Evolutionary conservation across 495 filamentous ascomycete genomes (phyloP).

Genomic region (Xylaria telfairii): DNA sequence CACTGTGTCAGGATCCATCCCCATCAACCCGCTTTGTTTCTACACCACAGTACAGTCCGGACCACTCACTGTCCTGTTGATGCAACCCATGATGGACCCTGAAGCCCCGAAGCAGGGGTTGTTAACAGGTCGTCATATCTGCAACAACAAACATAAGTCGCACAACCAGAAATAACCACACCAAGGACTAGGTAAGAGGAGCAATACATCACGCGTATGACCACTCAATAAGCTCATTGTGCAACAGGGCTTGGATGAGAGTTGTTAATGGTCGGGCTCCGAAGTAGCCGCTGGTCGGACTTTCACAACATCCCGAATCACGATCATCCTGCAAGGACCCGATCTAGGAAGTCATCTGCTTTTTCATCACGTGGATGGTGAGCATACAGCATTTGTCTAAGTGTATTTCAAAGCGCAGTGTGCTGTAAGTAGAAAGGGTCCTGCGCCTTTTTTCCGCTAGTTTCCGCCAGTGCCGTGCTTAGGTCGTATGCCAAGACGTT

Average conservation of each 20-base stretch:
- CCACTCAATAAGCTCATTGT: not conserved
- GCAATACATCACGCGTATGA: not conserved
- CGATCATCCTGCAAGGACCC: constrained; percentile 12
- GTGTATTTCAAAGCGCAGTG: not conserved
- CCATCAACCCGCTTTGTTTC: not conserved
- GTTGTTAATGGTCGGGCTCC: not conserved
- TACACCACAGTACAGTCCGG: no score
- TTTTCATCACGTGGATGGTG: not conserved
- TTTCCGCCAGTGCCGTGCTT: constrained; percentile 9
- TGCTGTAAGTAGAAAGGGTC: not conserved
- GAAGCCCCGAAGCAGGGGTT: not conserved
- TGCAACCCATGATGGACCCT: not conserved
- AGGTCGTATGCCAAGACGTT: constrained; percentile 7
- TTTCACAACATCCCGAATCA: constrained; percentile 9
- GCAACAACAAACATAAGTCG: not conserved
- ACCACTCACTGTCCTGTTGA: not conserved
- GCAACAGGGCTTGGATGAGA: no score
- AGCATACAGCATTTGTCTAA: not conserved
- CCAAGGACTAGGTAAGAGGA: not conserved
- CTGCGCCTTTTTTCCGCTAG: not conserved
- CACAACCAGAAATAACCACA: not conserved
- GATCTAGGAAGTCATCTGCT: not conserved
- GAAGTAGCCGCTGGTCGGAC: constrained; percentile 16
- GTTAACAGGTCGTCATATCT: not conserved
- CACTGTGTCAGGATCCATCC: not conserved